Evolutionary conservation across 2,329 filamentous ascomycete species (phyloP).

Genomic region (Tolypocladium paradoxum): DNA sequence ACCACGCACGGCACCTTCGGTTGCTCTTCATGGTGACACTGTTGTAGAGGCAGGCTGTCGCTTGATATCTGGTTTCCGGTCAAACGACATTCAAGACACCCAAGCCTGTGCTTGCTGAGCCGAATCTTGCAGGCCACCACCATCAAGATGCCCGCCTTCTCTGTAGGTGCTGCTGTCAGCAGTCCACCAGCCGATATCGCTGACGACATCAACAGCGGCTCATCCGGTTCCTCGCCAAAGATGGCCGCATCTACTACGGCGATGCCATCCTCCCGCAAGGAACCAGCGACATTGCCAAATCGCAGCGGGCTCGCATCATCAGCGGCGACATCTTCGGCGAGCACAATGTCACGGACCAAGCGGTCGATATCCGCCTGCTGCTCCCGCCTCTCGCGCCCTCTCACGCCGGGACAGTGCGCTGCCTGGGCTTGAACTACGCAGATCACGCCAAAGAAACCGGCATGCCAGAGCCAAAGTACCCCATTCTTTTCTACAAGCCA

Average conservation of each 20-base stretch:
- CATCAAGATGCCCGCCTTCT: constrained; percentile 31
- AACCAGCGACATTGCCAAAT: constrained; percentile 48
- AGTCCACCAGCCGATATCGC: neutral
- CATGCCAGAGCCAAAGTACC: constrained; percentile 58
- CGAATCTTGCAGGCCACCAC: neutral
- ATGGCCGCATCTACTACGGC: constrained; percentile 61
- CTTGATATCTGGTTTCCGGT: neutral
- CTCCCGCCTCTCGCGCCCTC: constrained; percentile 52
- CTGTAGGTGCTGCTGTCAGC: constrained; percentile 21
- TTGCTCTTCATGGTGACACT: neutral
- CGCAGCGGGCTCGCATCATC: constrained; percentile 50
- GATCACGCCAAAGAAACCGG: constrained; percentile 60
- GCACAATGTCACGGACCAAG: constrained; percentile 51
- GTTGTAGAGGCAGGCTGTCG: neutral
- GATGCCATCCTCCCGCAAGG: constrained; percentile 59
- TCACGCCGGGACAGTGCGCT: constrained; percentile 56
- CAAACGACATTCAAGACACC: constrained; percentile 8
- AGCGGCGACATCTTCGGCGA: constrained; percentile 55
- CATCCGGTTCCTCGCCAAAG: constrained; percentile 60
- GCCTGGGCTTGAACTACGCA: constrained; percentile 61
- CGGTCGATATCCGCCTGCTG: constrained; percentile 44
- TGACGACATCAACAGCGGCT: constrained; percentile 41
- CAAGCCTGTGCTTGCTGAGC: constrained; percentile 17
- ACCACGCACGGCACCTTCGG: neutral
- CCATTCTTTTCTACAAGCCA: constrained; percentile 58